Percentiles rank a stretch among this genome's conserved stretches.
These are phyloP conservation scores for Gaertneriomyces semiglobifer DNA, from an alignment of 192 early-diverging fungal species.

Conservation along the genomic window DNA sequence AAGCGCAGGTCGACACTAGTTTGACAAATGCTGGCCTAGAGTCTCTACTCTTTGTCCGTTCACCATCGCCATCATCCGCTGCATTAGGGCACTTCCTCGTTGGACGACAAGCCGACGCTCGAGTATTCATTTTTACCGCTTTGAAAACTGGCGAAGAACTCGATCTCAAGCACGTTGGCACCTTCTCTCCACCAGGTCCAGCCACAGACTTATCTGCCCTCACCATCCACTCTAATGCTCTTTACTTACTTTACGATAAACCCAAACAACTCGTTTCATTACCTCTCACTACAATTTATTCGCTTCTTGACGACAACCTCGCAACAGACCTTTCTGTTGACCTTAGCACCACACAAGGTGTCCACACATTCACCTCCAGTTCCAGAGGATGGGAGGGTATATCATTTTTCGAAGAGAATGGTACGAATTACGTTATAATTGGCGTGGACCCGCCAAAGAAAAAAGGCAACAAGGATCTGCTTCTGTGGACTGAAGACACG, in stretches of 20 bases:
- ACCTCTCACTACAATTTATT: not conserved
- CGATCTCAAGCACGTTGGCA: constrained; percentile 8
- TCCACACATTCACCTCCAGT: constrained; percentile 14
- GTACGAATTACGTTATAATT: constrained; percentile 25
- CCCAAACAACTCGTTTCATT: constrained; percentile 5
- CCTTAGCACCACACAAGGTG: not conserved
- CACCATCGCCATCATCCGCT: not conserved
- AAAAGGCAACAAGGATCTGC: constrained; percentile 26
- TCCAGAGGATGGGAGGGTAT: constrained; percentile 29
- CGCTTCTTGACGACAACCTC: not conserved
- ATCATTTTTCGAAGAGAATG: constrained; percentile 22
- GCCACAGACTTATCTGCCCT: constrained; percentile 24
- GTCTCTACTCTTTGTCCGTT: constrained; percentile 23
- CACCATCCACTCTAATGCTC: constrained; percentile 13
- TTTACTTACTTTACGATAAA: constrained; percentile 32
- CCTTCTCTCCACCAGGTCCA: constrained; percentile 24
- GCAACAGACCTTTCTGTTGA: not conserved
- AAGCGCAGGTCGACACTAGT: not conserved
- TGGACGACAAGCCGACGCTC: constrained; percentile 32
- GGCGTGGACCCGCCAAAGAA: constrained; percentile 30
- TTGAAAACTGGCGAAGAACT: not conserved
- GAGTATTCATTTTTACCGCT: constrained; percentile 21
- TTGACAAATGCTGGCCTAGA: constrained; percentile 21
- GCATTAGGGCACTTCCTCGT: constrained; percentile 24
- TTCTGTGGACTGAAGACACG: constrained; percentile 7